Evolutionary conservation across 768 basidiomycete genomes (phyloP).

Genomic region (Tephrocybe rancida): DNA sequence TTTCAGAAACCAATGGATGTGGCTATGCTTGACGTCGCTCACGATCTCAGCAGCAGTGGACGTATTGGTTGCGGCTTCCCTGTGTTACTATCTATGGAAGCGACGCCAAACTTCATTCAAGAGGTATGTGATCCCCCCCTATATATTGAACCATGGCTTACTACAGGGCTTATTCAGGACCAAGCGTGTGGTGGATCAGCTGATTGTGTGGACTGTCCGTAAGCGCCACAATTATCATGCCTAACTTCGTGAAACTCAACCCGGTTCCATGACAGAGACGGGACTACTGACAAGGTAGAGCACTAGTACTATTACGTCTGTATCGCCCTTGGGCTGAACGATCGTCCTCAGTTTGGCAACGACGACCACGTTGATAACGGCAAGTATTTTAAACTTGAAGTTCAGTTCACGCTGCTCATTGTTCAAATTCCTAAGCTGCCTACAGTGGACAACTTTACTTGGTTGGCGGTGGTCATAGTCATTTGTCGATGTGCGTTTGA

Average conservation of each 20-base stretch:
- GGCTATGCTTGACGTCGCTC: conserved; percentile 7
- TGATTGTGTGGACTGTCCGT: conserved; percentile 8
- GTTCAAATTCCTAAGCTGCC: neutral
- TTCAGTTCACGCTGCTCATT: neutral
- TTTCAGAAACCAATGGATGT: conserved; percentile 8
- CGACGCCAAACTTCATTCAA: neutral
- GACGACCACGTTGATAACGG: neutral
- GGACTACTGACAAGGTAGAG: conserved; percentile 1
- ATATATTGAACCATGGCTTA: neutral
- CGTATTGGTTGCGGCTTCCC: conserved; percentile 7
- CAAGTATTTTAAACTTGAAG: neutral
- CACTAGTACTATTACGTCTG: neutral
- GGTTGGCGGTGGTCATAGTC: neutral
- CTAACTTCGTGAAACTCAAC: neutral
- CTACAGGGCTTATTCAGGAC: neutral
- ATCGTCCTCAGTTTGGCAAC: neutral
- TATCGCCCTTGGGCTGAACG: neutral
- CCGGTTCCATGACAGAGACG: neutral
- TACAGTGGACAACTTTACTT: neutral
- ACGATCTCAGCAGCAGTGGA: conserved; percentile 13
- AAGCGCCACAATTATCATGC: neutral
- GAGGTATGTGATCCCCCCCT: neutral
- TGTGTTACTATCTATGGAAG: conserved; percentile 10
- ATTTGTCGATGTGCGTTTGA: neutral
- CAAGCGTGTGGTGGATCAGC: conserved; percentile 1